Percentiles rank a stretch among this genome's conserved stretches.
Conservation (phyloP, 805 yeast species). For the Candida ortonii region DNA sequence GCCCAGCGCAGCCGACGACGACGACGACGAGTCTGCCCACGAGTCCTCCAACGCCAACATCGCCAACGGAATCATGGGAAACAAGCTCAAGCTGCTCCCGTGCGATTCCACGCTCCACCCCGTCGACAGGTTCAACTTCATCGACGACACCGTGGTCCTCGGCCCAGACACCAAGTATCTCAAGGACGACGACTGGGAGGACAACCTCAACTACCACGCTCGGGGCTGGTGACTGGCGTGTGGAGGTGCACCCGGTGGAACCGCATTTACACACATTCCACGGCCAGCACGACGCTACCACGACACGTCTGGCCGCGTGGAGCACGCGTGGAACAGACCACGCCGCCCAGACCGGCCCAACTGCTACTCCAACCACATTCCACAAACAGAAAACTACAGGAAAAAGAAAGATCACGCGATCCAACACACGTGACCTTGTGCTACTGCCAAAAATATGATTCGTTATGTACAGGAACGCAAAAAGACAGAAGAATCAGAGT, state of each 20-base stretch:
- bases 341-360: too few relatives aligned
- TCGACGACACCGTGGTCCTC: slow-evolving; percentile 13
- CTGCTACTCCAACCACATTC: too few relatives aligned
- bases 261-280: too few relatives aligned
- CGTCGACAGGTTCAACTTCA: slow-evolving; percentile 6
- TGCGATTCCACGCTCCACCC: slow-evolving; percentile 18
- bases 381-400: too few relatives aligned
- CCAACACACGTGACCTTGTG: slow-evolving; percentile 50
- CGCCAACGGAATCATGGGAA: slow-evolving; percentile 31
- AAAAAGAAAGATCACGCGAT: too few relatives aligned
- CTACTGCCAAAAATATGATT: slow-evolving; percentile 11
- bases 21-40: slow-evolving; percentile 5
- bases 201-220: slow-evolving; percentile 39
- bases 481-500: too few relatives aligned
- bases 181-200: slow-evolving; percentile 28
- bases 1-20: slow-evolving; percentile 2
- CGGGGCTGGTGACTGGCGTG: slow-evolving; percentile 44
- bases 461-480: too few relatives aligned
- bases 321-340: too few relatives aligned
- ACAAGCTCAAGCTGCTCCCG: slow-evolving; percentile 20
- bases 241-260: too few relatives aligned
- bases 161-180: slow-evolving; percentile 2
- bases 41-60: slow-evolving; percentile 18
- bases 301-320: too few relatives aligned
- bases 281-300: too few relatives aligned